Evolutionary conservation across 805 yeast genomes (phyloP).

Genomic region (Nakazawaea populi): DNA sequence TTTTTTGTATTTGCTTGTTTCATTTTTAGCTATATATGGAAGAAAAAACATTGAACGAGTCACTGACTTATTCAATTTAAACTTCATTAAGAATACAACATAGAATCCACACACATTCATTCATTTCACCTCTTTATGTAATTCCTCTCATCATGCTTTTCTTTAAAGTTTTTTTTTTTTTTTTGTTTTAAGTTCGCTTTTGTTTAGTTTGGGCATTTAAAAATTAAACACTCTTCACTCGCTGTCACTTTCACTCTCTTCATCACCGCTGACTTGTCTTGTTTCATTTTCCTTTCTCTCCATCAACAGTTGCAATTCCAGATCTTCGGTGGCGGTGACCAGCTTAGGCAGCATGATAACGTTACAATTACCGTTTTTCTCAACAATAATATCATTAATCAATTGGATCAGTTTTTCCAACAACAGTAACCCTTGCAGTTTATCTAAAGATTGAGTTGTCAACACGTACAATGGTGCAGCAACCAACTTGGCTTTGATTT

Average conservation of each 20-base stretch:
- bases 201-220: no score
- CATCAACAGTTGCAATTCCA: slow-evolving; percentile 92
- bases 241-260: slow-evolving; percentile 34
- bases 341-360: slow-evolving; percentile 99
- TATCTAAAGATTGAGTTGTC: slow-evolving; percentile 89
- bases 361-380: slow-evolving; percentile 80
- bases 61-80: no score
- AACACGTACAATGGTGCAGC: slow-evolving; percentile 97
- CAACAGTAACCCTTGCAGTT: slow-evolving; percentile 77
- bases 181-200: no score
- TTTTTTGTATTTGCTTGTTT: no score
- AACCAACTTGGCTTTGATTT: slow-evolving; percentile 88
- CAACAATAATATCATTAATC: slow-evolving; percentile 63
- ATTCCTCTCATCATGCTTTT: no score
- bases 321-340: slow-evolving; percentile 97
- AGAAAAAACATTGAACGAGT: no score
- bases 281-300: slow-evolving; percentile 90
- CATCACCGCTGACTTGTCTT: slow-evolving; percentile 78
- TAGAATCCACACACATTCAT: no score
- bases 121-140: no score
- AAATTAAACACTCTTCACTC: slow-evolving; percentile 16
- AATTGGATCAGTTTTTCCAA: slow-evolving; percentile 75
- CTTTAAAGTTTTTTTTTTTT: no score
- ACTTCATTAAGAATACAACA: no score
- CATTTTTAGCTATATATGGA: no score